Base-by-base conservation (phyloP, 768 basidiomycete species). In the Crepidotus variabilis region DNA sequence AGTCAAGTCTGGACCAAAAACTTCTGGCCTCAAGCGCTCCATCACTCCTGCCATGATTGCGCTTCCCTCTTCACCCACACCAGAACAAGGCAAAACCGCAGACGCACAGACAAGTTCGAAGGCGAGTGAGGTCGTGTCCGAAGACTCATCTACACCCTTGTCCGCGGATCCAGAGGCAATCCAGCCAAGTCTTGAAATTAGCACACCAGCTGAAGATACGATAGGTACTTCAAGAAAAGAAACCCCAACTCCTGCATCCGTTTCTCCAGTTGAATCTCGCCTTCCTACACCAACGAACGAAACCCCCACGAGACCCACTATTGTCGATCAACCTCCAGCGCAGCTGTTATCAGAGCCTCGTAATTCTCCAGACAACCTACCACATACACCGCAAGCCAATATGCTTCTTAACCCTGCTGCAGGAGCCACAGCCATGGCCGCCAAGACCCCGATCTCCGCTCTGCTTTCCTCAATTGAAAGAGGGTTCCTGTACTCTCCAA, bases 401-500 rank as follows among this genome's bases (percentile, higher is more conserved):
- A 35, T 63, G 47, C 61, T 63, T 21, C 23, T 33, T 10, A 62
- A 60, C 1, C 34, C 57, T 32, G 46, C 52, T 14, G 39, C 21
- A 39, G 23, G 52, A 28, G 23, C 55, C 6, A 35, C 47, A 1
- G 35, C 55, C 46, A 45, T 61, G 8, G 52, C 60, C 0, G 55
- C 60, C 33, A 81, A 75, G 58, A 88, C 87, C 28, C 87, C 87
- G 1, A 89, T 89, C 49, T 87, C 87, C 6, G 73, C 81, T 8
- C 76, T 89, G 28, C 70, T 85, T 47, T 72, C 76, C 14, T 80
- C 85, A 2, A 89, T 89, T 54, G 79, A 88, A 60, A 79, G 77
- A 14, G 87, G 86, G 32, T 89, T 89, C 67, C 67, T 85, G n/a
- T 78, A 82, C 60, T 83, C 85, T 2, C 86, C 85, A 14, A 75